A percentile compares a stretch with the other conserved stretches of the same genome.
phyloP scores from a whole-genome alignment of 192 early-diverging fungal genomes.

The Geosiphon pyriformis region DNA sequence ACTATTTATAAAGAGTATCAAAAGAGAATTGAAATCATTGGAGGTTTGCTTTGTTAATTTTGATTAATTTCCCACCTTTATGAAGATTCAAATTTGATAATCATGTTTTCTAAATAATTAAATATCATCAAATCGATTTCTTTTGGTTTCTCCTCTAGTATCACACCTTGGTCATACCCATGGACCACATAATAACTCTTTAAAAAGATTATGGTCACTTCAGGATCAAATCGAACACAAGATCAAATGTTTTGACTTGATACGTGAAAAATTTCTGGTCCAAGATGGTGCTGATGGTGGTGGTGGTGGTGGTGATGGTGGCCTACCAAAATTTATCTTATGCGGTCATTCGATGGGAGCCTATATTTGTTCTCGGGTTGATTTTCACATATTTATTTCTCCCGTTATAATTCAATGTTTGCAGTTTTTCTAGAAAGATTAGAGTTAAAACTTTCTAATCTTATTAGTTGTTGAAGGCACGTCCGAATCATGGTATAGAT shows the following conservation, averaged over 20 bases:
- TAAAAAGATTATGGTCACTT: conserved; percentile 36
- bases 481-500: conserved; percentile 58
- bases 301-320: background rate
- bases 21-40: conserved; percentile 55
- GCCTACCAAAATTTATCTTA: conserved; percentile 42
- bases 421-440: conserved; percentile 39
- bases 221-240: conserved; percentile 67
- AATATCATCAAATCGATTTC: no score
- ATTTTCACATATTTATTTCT: conserved; percentile 28
- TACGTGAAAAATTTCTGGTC: conserved; percentile 45
- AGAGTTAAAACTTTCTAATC: conserved; percentile 30
- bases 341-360: conserved; percentile 66
- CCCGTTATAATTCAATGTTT: no score
- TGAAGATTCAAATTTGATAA: no score
- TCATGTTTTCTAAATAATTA: no score
- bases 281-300: no score
- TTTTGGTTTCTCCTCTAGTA: conserved; percentile 29
- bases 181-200: conserved; percentile 31
- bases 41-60: conserved; percentile 32
- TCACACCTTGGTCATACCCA: conserved; percentile 58
- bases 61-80: no score
- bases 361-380: conserved; percentile 47
- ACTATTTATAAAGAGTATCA: conserved; percentile 44
- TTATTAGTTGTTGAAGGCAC: conserved; percentile 46
- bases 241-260: conserved; percentile 53